Evolutionary conservation across 306 rosid species (phyloP), one percentile per base, ranked within the genome.

Genomic region (Geum urbanum): DNA sequence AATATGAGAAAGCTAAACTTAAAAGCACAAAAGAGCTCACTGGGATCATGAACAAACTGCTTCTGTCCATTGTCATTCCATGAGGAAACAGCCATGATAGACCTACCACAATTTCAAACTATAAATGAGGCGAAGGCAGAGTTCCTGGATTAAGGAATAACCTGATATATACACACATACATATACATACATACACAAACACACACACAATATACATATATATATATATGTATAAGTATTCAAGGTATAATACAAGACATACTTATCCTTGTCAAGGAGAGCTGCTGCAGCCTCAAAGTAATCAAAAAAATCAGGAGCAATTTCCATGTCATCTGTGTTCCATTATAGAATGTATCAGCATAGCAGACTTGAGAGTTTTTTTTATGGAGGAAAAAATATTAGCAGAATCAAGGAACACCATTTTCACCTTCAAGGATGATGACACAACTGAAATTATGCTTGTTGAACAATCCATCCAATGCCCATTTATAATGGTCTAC

Each of bases 61-160:
- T 83, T 94, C 66, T 94, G 98, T 70, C 98, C 98, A 70, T 94
- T 94, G 86, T 94, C 98, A 81, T 94, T 94, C 98, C 97, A 94
- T 18, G 97, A 94, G 67, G 98, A 94, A 84, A 90, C 91, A 48
- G 97, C 98, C 97, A 94, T 79, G 77, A 94, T 84, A 71, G 98
- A 84, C 84, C 98, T 94, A 79, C 63, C 77, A 66, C 12, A 60
- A 45, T 73, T 74, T 47, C 66, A 86, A 3, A 32, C 37, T 9
- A 81, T 24, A 12, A 64, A 63, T 54, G 59, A 67, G 50, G 63
- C 53, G 35, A 48, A 69, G 70, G 37, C 76, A 48, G 80, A 66
- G 65, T 22, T 44, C 59, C 7, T 10, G 50, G 56, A 19, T 54
- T 47, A 32, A 32, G 37, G 37, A 32, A 32, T 32, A 32, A 32